Percentiles rank a stretch among this genome's conserved stretches.
phyloP scores from a whole-genome alignment of 495 filamentous ascomycete species.

The Trichoderma asperelloides region DNA sequence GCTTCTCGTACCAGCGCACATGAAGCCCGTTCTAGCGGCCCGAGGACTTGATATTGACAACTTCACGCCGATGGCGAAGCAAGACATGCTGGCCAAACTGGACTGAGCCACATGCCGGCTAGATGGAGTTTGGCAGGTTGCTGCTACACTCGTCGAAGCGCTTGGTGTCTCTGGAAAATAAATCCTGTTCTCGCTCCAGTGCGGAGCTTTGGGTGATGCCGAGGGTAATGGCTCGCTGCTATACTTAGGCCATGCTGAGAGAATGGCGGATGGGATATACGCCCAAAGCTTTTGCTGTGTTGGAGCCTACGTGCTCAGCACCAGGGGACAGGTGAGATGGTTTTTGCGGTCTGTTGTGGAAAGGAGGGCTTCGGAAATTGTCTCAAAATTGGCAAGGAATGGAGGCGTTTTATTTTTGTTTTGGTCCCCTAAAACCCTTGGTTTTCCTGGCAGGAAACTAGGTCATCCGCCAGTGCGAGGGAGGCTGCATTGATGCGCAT shows the following conservation, averaged over 20 bases:
- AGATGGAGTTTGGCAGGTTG: slow-evolving; percentile 7
- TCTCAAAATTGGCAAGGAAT: slow-evolving; percentile 3
- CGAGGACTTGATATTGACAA: slow-evolving; percentile 89
- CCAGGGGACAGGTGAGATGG: not conserved
- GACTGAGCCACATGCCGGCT: slow-evolving; percentile 53
- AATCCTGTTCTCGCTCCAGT: not conserved
- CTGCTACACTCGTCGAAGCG: not conserved
- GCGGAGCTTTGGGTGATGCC: not conserved
- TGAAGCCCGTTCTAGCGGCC: slow-evolving; percentile 60
- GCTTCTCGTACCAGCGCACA: slow-evolving; percentile 76
- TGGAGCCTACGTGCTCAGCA: not conserved
- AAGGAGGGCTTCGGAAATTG: not conserved
- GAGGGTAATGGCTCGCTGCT: slow-evolving; percentile 5
- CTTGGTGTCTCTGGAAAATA: not conserved
- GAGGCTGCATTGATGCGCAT: slow-evolving; percentile 12
- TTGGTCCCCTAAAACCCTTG: not conserved
- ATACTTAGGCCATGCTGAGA: not conserved
- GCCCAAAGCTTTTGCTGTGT: not conserved
- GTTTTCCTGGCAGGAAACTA: not conserved
- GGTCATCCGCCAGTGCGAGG: slow-evolving; percentile 1
- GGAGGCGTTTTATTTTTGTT: slow-evolving; percentile 5
- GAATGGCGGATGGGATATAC: not conserved
- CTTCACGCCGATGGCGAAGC: slow-evolving; percentile 79
- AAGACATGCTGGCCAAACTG: slow-evolving; percentile 95
- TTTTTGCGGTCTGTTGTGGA: not conserved